Base-by-base conservation (phyloP, 495 filamentous ascomycete species). In the Pseudomonodictys pantanalensis region DNA sequence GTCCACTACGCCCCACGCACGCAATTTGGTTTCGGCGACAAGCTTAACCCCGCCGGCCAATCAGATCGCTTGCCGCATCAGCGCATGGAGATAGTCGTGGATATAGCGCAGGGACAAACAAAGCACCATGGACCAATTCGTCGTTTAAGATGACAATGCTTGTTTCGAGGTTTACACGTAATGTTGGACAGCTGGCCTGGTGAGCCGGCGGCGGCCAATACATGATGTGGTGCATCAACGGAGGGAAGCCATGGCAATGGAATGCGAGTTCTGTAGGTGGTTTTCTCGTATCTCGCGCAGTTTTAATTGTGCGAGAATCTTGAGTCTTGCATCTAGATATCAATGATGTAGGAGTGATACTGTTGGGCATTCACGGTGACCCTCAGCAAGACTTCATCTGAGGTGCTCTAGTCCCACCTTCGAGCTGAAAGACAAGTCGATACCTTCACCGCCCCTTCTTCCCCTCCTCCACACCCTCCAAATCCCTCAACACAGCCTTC, bases 401-500 rank as follows among this genome's bases (percentile, higher is more conserved):
- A 35, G 8, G 15, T 35, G 38, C 38, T 18, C 12, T 18, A 41
- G 4, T 5, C 15, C 20, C 38, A 41, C 38, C 12, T 5, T 3
- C 15, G 38, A 3, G 15, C 38, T 18, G 5, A 3, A 5, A 3
- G 15, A 41, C 20, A n/a, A 41, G 38, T 15, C 3, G 15, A 15
- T 41, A 5, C 38, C 4, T 41, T 22, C 20, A 54, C 18, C 23
- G 18, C 26, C 38, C 26, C 22, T 39, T 38, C 3, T 44, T 39
- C 50, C 25, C 25, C 47, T 46, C 30, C 29, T 45, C 24, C 52
- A 3, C 10, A 7, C 57, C 52, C 47, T 62, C 53, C 9, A 63
- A 20, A 38, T 63, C 45, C 6, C 59, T 55, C 45, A 67, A 18
- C 28, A 63, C 55, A 2, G 53, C 49, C 2, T 38, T 43, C 1